Evolutionary conservation across 495 filamentous ascomycete species (phyloP), one percentile per base, ranked within the genome.

Genomic region (Tetracladium setigerum): DNA sequence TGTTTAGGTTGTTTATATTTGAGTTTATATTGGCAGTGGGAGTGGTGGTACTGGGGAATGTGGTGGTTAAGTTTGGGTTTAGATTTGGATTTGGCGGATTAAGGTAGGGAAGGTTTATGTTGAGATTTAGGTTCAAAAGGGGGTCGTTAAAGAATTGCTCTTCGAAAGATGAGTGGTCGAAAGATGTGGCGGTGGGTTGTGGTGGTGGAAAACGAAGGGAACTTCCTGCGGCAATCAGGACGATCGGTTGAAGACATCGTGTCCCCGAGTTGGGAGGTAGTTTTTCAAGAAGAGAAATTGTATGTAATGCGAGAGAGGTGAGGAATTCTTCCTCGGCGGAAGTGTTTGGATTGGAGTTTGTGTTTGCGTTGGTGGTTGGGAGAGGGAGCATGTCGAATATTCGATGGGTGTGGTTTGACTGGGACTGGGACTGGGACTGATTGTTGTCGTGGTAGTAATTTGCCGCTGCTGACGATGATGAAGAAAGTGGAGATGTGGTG

Each of bases 231-330:
- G 68, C 69, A 18, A 79, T 68, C 17, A 79, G 62, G 9, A 78
- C 58, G 49, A 79, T 70, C 0, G 73, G 76, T 46, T 78, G 74
- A 2, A 78, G 57, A 44, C 72, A 79, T 34, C 71, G 61, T 2
- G 76, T 79, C 34, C 76, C 70, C 13, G 76, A 78, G 50, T 72
- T 71, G 1, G 70, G 52, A 1, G 76, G 74, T 27, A 79, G 65
- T 11, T 65, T 66, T 41, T 72, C 71, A 6, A 79, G 64, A 8
- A 70, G 67, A 19, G 65, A 67, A 39, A 78, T 64, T 31, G 69
- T 76, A 52, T 75, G 72, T 18, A 76, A 46, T 16, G 74, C 72
- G 46, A 79, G 71, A 34, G 71, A 68, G 38, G 69, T 71, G 51
- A 79, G 65, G 69, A 72, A 78, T 43, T 57, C 66, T 39, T 69